Conservation (phyloP, 768 basidiomycete species). For the Phlebiopsis flavidoalba region DNA sequence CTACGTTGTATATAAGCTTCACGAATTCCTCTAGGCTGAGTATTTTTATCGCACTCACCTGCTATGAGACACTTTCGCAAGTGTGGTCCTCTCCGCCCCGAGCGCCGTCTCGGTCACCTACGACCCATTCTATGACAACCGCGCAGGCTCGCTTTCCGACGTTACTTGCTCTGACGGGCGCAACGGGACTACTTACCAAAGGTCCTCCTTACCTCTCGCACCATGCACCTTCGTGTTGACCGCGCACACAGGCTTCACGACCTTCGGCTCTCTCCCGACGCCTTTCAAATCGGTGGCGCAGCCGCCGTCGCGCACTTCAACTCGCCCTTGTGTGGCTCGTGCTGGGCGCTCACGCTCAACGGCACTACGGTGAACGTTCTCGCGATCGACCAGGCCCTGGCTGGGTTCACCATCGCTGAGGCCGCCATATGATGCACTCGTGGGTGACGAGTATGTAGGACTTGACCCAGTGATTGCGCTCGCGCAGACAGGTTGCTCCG, state of each 20-base stretch:
- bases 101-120: slow-evolving; percentile 28
- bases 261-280: slow-evolving; percentile 33
- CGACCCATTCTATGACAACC: slow-evolving; percentile 33
- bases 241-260: slow-evolving; percentile 25
- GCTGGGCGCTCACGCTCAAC: slow-evolving; percentile 27
- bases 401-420: slow-evolving; percentile 22
- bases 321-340: slow-evolving; percentile 25
- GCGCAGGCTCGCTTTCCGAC: slow-evolving; percentile 18
- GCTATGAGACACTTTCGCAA: no score
- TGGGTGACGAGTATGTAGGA: no score
- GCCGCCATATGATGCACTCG: no score
- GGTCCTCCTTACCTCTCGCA: neutral
- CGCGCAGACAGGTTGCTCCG: no score
- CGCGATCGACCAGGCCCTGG: slow-evolving; percentile 27
- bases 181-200: slow-evolving; percentile 33
- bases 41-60: no score
- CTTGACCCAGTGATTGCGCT: no score
- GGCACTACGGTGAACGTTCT: slow-evolving; percentile 25
- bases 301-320: slow-evolving; percentile 23
- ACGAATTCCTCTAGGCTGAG: no score
- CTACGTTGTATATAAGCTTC: no score
- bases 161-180: slow-evolving; percentile 36
- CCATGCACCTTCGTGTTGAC: neutral
- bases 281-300: slow-evolving; percentile 33
- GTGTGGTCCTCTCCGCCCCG: slow-evolving; percentile 18